A percentile compares a stretch with the other conserved stretches of the same genome.
phyloP scores from a whole-genome alignment of 805 yeast species.

The Ogataea nonfermentans region DNA sequence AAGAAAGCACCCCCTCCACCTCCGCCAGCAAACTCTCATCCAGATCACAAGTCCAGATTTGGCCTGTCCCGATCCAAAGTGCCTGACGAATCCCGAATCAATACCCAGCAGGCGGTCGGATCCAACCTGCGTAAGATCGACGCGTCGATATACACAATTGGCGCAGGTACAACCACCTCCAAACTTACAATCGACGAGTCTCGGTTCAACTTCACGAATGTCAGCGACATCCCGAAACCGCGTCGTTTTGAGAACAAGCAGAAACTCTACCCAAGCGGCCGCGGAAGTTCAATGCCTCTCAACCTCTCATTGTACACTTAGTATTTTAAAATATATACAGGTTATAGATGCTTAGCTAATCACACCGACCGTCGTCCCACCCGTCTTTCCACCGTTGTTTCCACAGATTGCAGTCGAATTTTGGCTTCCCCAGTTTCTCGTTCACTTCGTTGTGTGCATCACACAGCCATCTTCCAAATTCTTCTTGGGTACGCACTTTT shows the following conservation, averaged over 20 bases:
- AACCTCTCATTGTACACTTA: conserved; percentile 43
- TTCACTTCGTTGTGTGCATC: conserved; percentile 96
- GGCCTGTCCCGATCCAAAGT: conserved; percentile 21
- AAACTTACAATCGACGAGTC: conserved; percentile 61
- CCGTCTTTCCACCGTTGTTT: conserved; percentile 93
- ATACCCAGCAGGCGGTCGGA: conserved; percentile 47
- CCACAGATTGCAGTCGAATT: conserved; percentile 88
- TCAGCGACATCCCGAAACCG: conserved; percentile 80
- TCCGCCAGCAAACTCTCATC: conserved; percentile 23
- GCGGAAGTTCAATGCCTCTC: conserved; percentile 89
- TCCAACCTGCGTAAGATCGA: conserved; percentile 57
- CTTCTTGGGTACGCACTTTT: conserved; percentile 63
- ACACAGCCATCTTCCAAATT: conserved; percentile 88
- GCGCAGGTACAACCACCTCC: conserved; percentile 31
- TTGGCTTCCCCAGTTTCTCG: conserved; percentile 76
- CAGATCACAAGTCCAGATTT: conserved; percentile 16
- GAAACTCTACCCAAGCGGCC: conserved; percentile 90
- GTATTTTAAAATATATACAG: conserved; percentile 3
- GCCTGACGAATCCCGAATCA: conserved; percentile 34
- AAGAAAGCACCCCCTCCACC: conserved; percentile 33
- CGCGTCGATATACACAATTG: conserved; percentile 63
- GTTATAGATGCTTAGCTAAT: conserved; percentile 22
- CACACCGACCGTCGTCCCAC: conserved; percentile 69
- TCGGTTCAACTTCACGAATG: conserved; percentile 69
- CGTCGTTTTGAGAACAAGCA: conserved; percentile 67